Conservation (phyloP, 192 early-diverging fungal species). For the Pilobolus umbonatus region DNA sequence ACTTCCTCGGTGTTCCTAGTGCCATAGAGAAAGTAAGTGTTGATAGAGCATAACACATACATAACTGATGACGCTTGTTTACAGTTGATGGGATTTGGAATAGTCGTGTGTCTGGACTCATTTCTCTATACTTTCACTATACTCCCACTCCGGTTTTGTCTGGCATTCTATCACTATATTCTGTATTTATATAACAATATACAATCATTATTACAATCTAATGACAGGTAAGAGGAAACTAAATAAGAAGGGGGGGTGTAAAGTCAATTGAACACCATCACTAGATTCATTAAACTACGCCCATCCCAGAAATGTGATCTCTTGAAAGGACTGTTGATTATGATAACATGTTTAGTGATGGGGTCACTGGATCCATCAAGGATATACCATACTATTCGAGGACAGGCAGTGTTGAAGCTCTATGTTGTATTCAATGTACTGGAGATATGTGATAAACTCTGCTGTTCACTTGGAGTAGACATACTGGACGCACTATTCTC, state of each 20-base stretch:
- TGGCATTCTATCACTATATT: conserved; percentile 55
- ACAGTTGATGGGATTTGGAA: conserved; percentile 86
- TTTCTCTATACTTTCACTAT: conserved; percentile 95
- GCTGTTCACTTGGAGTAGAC: conserved; percentile 90
- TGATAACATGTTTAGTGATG: conserved; percentile 69
- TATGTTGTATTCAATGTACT: conserved; percentile 96
- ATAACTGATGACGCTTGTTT: background rate
- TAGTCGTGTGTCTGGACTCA: conserved; percentile 88
- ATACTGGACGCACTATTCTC: conserved; percentile 93
- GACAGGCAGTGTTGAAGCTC: conserved; percentile 93
- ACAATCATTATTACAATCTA: conserved; percentile 27
- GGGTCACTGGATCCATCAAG: conserved; percentile 80
- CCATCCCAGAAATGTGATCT: conserved; percentile 88
- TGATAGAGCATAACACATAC: background rate
- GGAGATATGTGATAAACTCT: conserved; percentile 93
- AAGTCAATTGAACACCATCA: conserved; percentile 21
- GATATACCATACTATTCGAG: conserved; percentile 93
- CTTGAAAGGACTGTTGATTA: conserved; percentile 79
- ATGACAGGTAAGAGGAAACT: conserved; percentile 27
- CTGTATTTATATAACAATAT: conserved; percentile 33
- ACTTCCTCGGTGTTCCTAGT: conserved; percentile 82
- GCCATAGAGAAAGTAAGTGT: conserved; percentile 78
- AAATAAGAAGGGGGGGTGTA: background rate
- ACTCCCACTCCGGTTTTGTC: conserved; percentile 76
- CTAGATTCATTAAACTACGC: conserved; percentile 49